These are phyloP conservation scores for Euphorbia peplus DNA, from an alignment of 345 rosid species.

Conservation along the genomic window DNA sequence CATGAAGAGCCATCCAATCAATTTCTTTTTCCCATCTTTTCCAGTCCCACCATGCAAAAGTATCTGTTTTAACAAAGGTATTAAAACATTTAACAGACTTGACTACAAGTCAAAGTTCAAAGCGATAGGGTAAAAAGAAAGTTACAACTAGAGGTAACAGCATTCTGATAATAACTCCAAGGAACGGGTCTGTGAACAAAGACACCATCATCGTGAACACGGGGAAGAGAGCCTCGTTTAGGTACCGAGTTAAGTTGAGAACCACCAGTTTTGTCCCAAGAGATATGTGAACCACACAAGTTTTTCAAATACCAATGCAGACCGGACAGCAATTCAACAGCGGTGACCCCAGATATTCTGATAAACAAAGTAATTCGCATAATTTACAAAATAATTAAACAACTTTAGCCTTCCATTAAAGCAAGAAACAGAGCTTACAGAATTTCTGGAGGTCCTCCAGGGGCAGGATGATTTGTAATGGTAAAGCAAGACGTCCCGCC, in stretches of 20 bases:
- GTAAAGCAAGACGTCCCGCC: constrained; percentile 49
- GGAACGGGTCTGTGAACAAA: constrained; percentile 54
- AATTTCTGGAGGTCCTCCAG: constrained; percentile 42
- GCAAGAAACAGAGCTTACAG: constrained; percentile 26
- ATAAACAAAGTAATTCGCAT: constrained; percentile 5
- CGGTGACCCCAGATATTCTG: constrained; percentile 61
- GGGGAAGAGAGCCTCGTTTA: constrained; percentile 47
- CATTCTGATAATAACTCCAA: constrained; percentile 80
- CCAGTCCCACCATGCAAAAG: constrained; percentile 86
- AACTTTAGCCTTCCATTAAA: background rate
- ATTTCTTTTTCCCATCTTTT: constrained; percentile 74
- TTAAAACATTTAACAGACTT: constrained; percentile 5
- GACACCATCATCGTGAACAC: constrained; percentile 41
- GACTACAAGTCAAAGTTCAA: constrained; percentile 3
- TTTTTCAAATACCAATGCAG: constrained; percentile 66
- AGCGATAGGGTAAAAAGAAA: constrained; percentile 14
- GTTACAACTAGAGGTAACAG: constrained; percentile 76
- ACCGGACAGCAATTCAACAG: constrained; percentile 61
- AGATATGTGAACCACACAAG: constrained; percentile 61
- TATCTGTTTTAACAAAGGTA: constrained; percentile 30
- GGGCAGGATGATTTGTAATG: constrained; percentile 38
- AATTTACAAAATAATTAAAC: background rate
- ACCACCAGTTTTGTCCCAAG: constrained; percentile 77
- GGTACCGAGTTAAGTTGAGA: constrained; percentile 45
- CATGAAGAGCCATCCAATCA: constrained; percentile 83